Evolutionary conservation across 2,329 filamentous ascomycete species (phyloP), one percentile per base, ranked within the genome.

Genomic region (Alternaria conjuncta): DNA sequence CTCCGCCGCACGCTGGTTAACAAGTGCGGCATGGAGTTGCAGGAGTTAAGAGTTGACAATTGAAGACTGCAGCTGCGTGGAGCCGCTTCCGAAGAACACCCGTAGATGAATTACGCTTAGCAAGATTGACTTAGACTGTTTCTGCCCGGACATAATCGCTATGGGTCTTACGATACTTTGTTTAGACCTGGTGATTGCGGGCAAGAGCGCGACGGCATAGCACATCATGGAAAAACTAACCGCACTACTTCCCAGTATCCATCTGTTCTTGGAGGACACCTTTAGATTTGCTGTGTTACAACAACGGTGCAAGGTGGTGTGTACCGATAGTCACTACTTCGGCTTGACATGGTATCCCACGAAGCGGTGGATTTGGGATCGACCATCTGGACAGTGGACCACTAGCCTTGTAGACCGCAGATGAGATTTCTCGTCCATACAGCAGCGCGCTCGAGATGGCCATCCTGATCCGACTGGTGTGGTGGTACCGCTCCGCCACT

Each of bases 21-120:
- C 32, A n/a, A n/a, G 32, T 5, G 32, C 32, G 32, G 4, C 32
- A 36, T 36, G 15, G 3, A 5, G 4, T 5, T n/a, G 32, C 32
- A 36, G 32, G 32, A 36, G 32, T 36, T n/a, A 4, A 36, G 15
- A 36, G 3, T n/a, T 0, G 2, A 36, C 32, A n/a, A n/a, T 36
- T 5, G 15, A 36, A 36, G 4, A 36, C 32, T 36, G 32, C 32
- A 36, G 32, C 32, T 36, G 15, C 15, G 32, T 36, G 30, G 13
- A 9, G 1, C 4, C 2, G 7, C 6, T 36, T 15, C 4, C 2
- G 7, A 36, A 1, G 13, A 36, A 15, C 30, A 9, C 0, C 13
- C 0, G 4, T 36, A n/a, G 30, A 36, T 36, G 13, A 9, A 15
- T 36, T 36, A 9, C 30, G 30, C 30, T 32, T 15, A 2, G 13